phyloP scores from a whole-genome alignment of 2,329 filamentous ascomycete genomes.

The Helotiales sp. region DNA sequence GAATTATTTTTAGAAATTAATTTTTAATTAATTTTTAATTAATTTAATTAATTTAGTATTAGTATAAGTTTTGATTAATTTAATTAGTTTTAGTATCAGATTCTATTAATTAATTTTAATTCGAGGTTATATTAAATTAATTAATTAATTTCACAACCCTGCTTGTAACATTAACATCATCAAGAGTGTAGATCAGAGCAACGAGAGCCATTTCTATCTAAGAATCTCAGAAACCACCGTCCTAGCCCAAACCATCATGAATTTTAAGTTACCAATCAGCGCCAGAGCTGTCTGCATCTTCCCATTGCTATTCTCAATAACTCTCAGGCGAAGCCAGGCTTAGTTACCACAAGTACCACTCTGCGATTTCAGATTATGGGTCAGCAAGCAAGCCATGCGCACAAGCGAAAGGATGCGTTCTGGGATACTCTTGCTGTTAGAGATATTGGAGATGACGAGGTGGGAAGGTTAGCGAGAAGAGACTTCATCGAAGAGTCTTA shows the following conservation, averaged over 20 bases:
- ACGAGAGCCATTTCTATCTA: constrained; percentile 5
- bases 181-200: background rate
- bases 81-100: too few species aligned
- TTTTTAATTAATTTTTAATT: too few species aligned
- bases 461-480: constrained; percentile 22
- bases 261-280: background rate
- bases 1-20: too few species aligned
- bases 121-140: too few species aligned
- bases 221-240: background rate
- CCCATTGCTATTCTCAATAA: too few species aligned
- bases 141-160: too few species aligned
- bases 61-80: too few species aligned
- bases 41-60: too few species aligned
- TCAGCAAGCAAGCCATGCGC: background rate
- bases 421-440: constrained; percentile 45
- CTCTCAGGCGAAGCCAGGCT: too few species aligned
- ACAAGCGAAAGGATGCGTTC: constrained; percentile 47
- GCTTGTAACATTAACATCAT: background rate
- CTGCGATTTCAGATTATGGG: background rate
- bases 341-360: background rate
- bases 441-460: constrained; percentile 23
- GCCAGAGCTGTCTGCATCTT: background rate
- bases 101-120: too few species aligned
- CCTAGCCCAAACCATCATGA: background rate
- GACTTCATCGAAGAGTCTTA: constrained; percentile 3